A percentile compares a stretch with the other conserved stretches of the same genome.
phyloP scores from a whole-genome alignment of 164 flowering plant genomes.

The Vitis riparia region DNA sequence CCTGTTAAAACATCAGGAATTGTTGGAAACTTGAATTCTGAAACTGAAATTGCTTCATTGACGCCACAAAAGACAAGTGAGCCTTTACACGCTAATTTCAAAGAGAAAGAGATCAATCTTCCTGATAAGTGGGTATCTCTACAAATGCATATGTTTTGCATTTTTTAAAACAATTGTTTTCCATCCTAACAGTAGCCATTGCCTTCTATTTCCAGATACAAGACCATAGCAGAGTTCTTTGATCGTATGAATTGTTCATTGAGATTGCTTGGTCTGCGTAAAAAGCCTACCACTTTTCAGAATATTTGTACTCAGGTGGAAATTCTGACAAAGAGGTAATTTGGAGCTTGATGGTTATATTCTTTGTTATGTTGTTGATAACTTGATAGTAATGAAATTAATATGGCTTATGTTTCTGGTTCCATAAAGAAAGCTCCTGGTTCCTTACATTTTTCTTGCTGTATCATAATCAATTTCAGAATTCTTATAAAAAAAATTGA shows the following conservation, averaged over 20 bases:
- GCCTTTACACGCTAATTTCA: conserved; percentile 22
- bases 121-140: conserved; percentile 41
- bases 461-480: too few species aligned
- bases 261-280: conserved; percentile 55
- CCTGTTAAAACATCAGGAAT: conserved; percentile 5
- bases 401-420: not conserved
- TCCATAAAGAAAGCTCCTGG: too few species aligned
- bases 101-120: conserved; percentile 26
- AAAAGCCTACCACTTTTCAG: conserved; percentile 51
- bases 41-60: conserved; percentile 27
- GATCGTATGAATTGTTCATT: conserved; percentile 53
- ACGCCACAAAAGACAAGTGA: conserved; percentile 50
- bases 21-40: conserved; percentile 10
- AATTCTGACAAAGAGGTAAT: conserved; percentile 57
- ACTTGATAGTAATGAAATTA: too few species aligned
- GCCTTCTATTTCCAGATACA: conserved; percentile 21
- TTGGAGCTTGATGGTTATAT: not conserved
- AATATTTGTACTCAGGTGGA: conserved; percentile 58
- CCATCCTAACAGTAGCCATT: not conserved
- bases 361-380: not conserved
- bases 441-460: too few species aligned
- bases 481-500: too few species aligned
- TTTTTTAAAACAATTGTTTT: not conserved
- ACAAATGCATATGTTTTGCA: conserved; percentile 3
- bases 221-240: conserved; percentile 46